Base-by-base conservation (phyloP, 257 asterid genomes). In the Solanum peruvianum region DNA sequence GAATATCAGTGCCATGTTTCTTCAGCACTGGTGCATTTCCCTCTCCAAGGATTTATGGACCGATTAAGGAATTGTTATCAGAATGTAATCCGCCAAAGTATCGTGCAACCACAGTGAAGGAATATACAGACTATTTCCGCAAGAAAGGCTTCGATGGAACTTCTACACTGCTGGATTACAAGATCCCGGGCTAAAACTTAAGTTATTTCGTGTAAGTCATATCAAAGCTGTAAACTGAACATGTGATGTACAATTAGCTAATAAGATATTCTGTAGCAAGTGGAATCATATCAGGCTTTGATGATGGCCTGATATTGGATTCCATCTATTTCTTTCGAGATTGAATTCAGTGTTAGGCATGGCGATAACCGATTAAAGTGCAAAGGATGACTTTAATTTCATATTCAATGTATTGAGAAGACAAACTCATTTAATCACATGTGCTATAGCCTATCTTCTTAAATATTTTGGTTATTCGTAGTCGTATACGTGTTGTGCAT, bases 1-100 rank as follows among this genome's bases (percentile, higher is more conserved):
- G 98, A 83, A 88, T 89, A 58, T 94, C 98, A 1, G 93, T 94
- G 4, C 96, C 98, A 1, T 88, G 96, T 91, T 94, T 95, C 89
- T 93, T 92, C 58, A 76, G 91, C 88, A 94, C 95, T 0, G 90
- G 94, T 49, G 27, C 84, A 18, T 18, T 67, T 67, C 93, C 91
- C 11, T 86, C 93, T 0, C 39, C 91, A 6, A 89, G 47, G 89
- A 20, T 88, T 14, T 94, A 92, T 9, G 95, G 93, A 15, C 98
- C 98, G 1, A 91, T 95, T 9, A 47, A 91, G 89, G 96, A 94
- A 88, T 47, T 95, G 89, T 7, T 93, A 33, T 88, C 94, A 2
- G 92, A 94, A 78, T 91, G 90, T 31, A 90, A 92, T 84, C 95
- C 92, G 0, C 92, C 95, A 23, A 94, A 88, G 85, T 95, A 95